Conservation (phyloP, 768 basidiomycete genomes). For the Russula sp. region DNA sequence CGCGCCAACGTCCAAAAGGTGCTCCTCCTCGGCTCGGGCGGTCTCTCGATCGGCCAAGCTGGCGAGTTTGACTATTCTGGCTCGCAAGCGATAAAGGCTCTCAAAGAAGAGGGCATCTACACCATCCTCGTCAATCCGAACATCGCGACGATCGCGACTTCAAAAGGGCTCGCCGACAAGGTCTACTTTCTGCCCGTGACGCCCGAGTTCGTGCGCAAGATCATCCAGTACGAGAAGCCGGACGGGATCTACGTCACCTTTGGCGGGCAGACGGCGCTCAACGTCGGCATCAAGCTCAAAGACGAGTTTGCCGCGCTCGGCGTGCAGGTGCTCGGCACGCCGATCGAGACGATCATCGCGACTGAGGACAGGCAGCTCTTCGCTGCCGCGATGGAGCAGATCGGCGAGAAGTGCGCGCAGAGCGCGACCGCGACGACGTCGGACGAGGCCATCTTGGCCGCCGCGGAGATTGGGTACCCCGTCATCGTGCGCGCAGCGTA, state of each 20-base stretch:
- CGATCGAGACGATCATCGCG: conserved; percentile 93
- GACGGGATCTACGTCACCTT: conserved; percentile 99
- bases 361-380: conserved; percentile 97
- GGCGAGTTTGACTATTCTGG: conserved; percentile 99
- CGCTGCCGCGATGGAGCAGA: conserved; percentile 88
- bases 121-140: conserved; percentile 99
- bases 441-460: conserved; percentile 81
- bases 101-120: conserved; percentile 98
- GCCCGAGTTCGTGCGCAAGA: conserved; percentile 94
- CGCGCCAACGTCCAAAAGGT: conserved; percentile 85
- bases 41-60: conserved; percentile 96
- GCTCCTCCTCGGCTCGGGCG: conserved; percentile 94
- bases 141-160: conserved; percentile 97
- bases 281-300: conserved; percentile 95
- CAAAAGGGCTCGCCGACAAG: conserved; percentile 96
- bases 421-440: conserved; percentile 80
- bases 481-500: conserved; percentile 97
- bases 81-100: conserved; percentile 97
- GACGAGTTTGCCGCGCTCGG: conserved; percentile 91
- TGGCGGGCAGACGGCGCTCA: conserved; percentile 95
- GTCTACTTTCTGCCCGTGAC: conserved; percentile 99
- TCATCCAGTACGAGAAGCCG: conserved; percentile 98
- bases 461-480: conserved; percentile 82
- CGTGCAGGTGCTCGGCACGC: conserved; percentile 91
- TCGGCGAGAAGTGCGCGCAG: conserved; percentile 92